These are phyloP conservation scores for Trypanosomatidae sp. DNA, from an alignment of 208 protist species.

Conservation along the genomic window DNA sequence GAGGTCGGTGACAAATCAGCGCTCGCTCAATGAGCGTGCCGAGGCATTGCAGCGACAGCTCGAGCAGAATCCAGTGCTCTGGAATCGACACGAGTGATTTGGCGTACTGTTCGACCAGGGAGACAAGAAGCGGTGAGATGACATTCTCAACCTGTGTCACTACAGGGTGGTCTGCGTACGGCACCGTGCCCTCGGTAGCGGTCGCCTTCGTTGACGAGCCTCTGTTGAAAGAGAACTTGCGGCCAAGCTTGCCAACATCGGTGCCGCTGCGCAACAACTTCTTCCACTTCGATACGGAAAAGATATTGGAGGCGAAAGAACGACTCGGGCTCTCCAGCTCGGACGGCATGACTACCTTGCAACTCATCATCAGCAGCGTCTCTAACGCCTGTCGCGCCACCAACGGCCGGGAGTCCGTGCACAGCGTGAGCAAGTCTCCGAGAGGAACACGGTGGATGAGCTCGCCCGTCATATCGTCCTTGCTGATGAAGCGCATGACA, in stretches of 20 bases:
- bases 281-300: conserved; percentile 54
- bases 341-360: conserved; percentile 78
- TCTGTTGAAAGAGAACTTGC: neutral
- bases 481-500: conserved; percentile 76
- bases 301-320: conserved; percentile 27
- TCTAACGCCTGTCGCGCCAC: conserved; percentile 76
- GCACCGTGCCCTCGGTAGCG: conserved; percentile 21
- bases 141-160: conserved; percentile 74
- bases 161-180: conserved; percentile 47
- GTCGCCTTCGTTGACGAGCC: neutral
- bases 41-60: conserved; percentile 72
- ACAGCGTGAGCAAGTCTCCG: conserved; percentile 71
- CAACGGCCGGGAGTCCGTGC: conserved; percentile 51
- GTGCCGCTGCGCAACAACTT: conserved; percentile 13
- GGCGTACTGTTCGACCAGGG: conserved; percentile 59
- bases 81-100: conserved; percentile 40
- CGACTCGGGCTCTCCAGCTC: conserved; percentile 40
- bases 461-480: conserved; percentile 66
- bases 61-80: conserved; percentile 76
- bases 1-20: conserved; percentile 66
- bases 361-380: conserved; percentile 61
- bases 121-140: conserved; percentile 69
- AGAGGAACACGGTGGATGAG: conserved; percentile 57
- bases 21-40: conserved; percentile 73
- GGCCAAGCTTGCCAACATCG: conserved; percentile 9